Conservation (phyloP, 768 basidiomycete species). For the Lentinula aciculospora region DNA sequence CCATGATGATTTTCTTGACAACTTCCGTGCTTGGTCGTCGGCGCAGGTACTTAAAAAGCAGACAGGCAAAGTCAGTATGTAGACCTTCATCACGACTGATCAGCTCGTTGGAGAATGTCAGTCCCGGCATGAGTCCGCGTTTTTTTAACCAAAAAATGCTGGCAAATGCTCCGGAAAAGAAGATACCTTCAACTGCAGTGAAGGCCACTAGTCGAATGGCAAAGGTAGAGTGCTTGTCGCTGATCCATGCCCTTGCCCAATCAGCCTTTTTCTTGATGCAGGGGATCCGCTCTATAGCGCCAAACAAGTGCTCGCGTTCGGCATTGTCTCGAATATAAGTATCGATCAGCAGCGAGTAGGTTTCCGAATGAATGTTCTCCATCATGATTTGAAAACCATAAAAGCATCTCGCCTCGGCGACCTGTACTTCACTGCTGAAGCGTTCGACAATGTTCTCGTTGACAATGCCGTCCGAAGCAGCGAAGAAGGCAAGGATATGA, state of each 20-base stretch:
- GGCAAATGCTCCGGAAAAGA: constrained; percentile 43
- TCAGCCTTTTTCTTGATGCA: constrained; percentile 44
- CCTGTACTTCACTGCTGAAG: constrained; percentile 70
- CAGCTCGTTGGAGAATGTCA: constrained; percentile 82
- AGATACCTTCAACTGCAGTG: constrained; percentile 52
- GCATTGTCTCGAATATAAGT: constrained; percentile 10
- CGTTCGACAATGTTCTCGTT: constrained; percentile 77
- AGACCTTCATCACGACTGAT: constrained; percentile 83
- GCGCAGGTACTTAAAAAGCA: constrained; percentile 66
- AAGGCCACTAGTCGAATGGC: constrained; percentile 49
- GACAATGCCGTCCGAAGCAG: constrained; percentile 75
- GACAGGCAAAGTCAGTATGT: constrained; percentile 81
- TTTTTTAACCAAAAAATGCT: constrained; percentile 3
- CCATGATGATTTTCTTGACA: constrained; percentile 36
- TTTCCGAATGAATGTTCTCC: constrained; percentile 80
- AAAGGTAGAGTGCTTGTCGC: constrained; percentile 35
- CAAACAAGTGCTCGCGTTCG: neutral
- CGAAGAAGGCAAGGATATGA: constrained; percentile 76
- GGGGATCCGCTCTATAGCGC: constrained; percentile 33
- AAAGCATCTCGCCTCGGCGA: constrained; percentile 72
- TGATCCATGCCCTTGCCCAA: constrained; percentile 49
- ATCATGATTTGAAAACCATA: constrained; percentile 86
- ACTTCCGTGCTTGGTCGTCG: constrained; percentile 41
- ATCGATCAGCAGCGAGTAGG: constrained; percentile 57
- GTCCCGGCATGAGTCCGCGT: constrained; percentile 63